Evolutionary conservation across 1,284 basidiomycete species (phyloP).

Genomic region (Porodaedalea pini): DNA sequence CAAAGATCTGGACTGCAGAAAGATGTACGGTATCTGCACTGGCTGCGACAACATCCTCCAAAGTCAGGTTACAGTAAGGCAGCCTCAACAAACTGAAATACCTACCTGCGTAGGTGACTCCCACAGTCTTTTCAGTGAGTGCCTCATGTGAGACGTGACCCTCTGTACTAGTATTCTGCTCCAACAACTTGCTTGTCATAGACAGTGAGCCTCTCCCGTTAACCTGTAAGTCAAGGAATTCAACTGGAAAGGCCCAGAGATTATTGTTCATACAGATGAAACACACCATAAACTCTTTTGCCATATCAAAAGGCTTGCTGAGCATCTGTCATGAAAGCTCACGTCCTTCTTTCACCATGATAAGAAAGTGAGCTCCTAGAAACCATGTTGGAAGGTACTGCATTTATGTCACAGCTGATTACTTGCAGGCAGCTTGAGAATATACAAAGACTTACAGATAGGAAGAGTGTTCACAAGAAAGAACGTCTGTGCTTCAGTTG

Average conservation of each 20-base stretch:
- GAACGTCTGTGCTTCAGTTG: conserved; percentile 13
- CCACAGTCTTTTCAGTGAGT: conserved; percentile 9
- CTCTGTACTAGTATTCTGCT: not conserved
- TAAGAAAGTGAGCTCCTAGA: conserved; percentile 22
- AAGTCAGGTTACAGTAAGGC: not conserved
- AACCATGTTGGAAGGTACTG: conserved; percentile 23
- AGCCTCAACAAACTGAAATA: not conserved
- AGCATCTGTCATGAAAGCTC: conserved; percentile 6
- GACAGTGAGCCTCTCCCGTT: conserved; percentile 15
- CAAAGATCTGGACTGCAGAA: not conserved
- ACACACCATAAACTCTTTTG: not conserved
- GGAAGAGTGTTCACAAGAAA: conserved; percentile 20
- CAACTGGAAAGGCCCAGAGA: too few relatives aligned
- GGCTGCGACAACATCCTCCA: not conserved
- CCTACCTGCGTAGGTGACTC: conserved; percentile 4
- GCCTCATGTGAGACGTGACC: conserved; percentile 1
- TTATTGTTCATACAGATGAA: not conserved
- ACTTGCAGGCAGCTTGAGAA: too few relatives aligned
- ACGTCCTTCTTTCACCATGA: conserved; percentile 6
- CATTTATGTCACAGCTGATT: too few relatives aligned
- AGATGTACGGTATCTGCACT: not conserved
- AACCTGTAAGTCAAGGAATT: not conserved
- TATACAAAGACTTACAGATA: conserved; percentile 8
- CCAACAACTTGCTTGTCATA: conserved; percentile 14
- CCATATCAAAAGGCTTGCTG: not conserved